Conservation (phyloP, 75 land plant genomes). For the Pinus tabuliformis region DNA sequence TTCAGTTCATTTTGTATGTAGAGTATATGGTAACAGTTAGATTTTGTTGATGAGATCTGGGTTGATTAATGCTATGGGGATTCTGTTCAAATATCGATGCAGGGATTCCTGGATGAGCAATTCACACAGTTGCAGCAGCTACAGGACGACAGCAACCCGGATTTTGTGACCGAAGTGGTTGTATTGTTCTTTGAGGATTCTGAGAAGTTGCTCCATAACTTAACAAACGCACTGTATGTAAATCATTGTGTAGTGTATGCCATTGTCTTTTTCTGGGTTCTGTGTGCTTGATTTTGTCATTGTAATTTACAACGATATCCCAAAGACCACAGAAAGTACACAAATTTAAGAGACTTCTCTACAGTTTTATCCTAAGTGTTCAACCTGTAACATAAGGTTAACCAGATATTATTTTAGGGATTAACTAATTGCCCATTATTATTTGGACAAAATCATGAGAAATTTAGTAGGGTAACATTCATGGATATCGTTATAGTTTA, state of each 20-base stretch:
- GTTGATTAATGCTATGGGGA: background rate
- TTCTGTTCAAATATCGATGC: slow-evolving; percentile 9
- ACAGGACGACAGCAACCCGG: slow-evolving; percentile 79
- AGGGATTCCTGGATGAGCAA: slow-evolving; percentile 78
- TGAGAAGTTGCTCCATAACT: slow-evolving; percentile 55
- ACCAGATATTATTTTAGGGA: too few relatives aligned
- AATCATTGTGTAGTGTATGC: background rate
- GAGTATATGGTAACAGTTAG: background rate
- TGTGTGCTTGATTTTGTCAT: background rate
- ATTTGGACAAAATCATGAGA: too few relatives aligned
- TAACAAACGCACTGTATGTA: slow-evolving; percentile 51
- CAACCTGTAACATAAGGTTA: background rate
- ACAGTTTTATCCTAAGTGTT: background rate
- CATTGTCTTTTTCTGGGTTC: background rate
- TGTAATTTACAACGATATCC: background rate
- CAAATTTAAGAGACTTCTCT: background rate
- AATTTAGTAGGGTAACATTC: too few relatives aligned
- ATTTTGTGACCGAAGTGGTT: slow-evolving; percentile 67
- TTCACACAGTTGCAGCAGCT: slow-evolving; percentile 72
- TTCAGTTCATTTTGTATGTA: background rate
- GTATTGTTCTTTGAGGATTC: slow-evolving; percentile 71
- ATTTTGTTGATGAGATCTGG: background rate
- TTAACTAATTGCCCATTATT: too few relatives aligned
- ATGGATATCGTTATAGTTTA: too few relatives aligned
- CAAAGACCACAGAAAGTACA: too few relatives aligned